These are phyloP conservation scores for Coemansia sp. DNA, from an alignment of 192 early-diverging fungal species.

Conservation along the genomic window DNA sequence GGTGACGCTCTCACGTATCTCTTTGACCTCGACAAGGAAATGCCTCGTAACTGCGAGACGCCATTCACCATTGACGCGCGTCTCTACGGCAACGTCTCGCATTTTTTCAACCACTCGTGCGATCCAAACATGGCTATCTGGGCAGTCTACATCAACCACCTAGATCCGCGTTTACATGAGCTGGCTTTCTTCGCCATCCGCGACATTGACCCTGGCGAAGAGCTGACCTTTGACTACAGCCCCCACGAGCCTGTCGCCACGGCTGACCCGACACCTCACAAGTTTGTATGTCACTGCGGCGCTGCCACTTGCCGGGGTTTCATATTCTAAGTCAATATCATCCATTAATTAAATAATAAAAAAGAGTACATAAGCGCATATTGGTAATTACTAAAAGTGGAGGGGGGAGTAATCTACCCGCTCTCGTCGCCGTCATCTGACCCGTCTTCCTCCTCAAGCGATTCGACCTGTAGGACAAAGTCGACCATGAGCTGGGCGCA, in stretches of 20 bases:
- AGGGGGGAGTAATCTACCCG: neutral
- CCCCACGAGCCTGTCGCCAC: constrained; percentile 45
- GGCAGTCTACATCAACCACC: constrained; percentile 70
- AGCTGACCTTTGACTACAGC: constrained; percentile 98
- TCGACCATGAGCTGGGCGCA: constrained; percentile 53
- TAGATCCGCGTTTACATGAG: constrained; percentile 75
- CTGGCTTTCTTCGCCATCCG: constrained; percentile 93
- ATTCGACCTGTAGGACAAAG: constrained; percentile 52
- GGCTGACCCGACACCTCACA: neutral
- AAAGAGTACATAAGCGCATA: neutral
- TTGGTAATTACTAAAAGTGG: neutral
- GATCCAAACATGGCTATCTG: constrained; percentile 78
- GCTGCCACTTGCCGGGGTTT: constrained; percentile 23
- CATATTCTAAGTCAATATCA: constrained; percentile 18
- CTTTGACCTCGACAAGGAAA: constrained; percentile 79
- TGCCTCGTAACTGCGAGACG: constrained; percentile 86
- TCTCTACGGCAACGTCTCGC: constrained; percentile 86
- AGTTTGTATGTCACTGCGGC: constrained; percentile 39
- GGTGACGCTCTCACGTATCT: constrained; percentile 49
- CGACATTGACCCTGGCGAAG: constrained; percentile 72
- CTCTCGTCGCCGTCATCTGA: constrained; percentile 15
- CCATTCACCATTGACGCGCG: constrained; percentile 91
- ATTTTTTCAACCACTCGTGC: constrained; percentile 99
- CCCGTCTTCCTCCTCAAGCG: constrained; percentile 48
- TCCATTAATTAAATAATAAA: neutral